phyloP scores from a whole-genome alignment of 2,329 filamentous ascomycete genomes.

The Emmonsiellopsis sp. region DNA sequence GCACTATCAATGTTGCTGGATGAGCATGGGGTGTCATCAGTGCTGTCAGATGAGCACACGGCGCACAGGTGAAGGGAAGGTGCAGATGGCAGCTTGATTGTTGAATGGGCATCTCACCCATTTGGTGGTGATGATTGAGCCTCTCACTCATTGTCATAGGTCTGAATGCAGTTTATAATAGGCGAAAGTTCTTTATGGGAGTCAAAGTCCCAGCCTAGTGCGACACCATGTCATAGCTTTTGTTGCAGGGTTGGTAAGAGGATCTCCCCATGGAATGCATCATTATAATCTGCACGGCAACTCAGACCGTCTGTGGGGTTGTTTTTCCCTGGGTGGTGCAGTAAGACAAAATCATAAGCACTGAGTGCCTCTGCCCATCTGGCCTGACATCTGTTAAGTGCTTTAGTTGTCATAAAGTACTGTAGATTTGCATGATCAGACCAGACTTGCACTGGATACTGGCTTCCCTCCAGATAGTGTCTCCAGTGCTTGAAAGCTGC shows the following conservation, averaged over 20 bases:
- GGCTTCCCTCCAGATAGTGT: constrained; percentile 10
- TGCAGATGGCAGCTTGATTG: not conserved
- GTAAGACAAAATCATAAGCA: constrained; percentile 2
- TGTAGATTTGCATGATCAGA: constrained; percentile 20
- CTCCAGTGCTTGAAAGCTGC: constrained; percentile 16
- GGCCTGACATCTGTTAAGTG: constrained; percentile 3
- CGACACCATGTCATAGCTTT: not conserved
- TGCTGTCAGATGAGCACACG: not conserved
- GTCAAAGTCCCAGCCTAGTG: not conserved
- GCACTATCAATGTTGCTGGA: too few relatives aligned
- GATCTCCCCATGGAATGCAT: not conserved
- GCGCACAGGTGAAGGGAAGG: not conserved
- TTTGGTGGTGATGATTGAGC: not conserved
- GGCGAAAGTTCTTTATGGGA: not conserved
- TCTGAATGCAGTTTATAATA: not conserved
- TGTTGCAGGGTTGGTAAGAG: not conserved
- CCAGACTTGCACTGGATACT: constrained; percentile 12
- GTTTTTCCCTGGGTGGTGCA: not conserved
- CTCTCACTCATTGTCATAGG: not conserved
- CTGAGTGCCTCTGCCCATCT: constrained; percentile 4
- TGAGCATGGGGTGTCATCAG: too few relatives aligned
- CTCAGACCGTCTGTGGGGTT: not conserved
- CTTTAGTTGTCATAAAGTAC: constrained; percentile 15
- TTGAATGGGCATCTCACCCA: too few relatives aligned
- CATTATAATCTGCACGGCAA: not conserved